These are phyloP conservation scores for Alliaria petiolata DNA, from an alignment of 345 rosid genomes.

Conservation along the genomic window DNA sequence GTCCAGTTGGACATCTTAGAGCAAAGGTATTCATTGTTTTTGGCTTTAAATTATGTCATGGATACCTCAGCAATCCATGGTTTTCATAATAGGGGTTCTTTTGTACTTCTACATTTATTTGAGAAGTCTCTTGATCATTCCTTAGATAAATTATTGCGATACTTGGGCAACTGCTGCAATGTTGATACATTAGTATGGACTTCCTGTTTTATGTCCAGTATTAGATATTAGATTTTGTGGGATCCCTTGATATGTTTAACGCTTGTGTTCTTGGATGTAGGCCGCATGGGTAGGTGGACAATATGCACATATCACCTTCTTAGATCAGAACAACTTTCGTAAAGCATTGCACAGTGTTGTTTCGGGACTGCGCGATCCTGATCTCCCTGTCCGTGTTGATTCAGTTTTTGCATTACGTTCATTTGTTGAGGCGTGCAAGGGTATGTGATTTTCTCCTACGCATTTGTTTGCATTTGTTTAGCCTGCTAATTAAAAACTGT, in stretches of 20 bases:
- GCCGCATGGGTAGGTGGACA: constrained; percentile 99
- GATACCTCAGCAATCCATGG: constrained; percentile 1
- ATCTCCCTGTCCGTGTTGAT: constrained; percentile 95
- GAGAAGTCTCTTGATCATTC: constrained; percentile 1
- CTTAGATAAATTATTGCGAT: background rate
- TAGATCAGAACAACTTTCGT: constrained; percentile 76
- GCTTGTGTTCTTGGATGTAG: constrained; percentile 28
- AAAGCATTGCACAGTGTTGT: constrained; percentile 84
- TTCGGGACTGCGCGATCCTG: constrained; percentile 81
- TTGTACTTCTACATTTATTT: background rate
- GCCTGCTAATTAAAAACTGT: background rate
- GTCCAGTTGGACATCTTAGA: constrained; percentile 90
- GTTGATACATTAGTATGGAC: background rate
- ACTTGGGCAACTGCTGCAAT: background rate
- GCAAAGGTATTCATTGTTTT: constrained; percentile 59
- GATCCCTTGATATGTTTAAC: constrained; percentile 4
- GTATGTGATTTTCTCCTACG: constrained; percentile 31
- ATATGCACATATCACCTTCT: constrained; percentile 72
- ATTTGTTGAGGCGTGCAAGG: constrained; percentile 90
- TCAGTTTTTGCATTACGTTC: constrained; percentile 90
- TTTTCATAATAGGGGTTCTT: background rate
- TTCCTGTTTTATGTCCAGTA: constrained; percentile 9
- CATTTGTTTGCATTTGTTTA: too few species aligned
- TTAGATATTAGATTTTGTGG: background rate
- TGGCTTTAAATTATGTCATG: constrained; percentile 7